Evolutionary conservation across 208 protist species (phyloP), one percentile per base, ranked within the genome.

Genomic region (Cochliopodium minus): DNA sequence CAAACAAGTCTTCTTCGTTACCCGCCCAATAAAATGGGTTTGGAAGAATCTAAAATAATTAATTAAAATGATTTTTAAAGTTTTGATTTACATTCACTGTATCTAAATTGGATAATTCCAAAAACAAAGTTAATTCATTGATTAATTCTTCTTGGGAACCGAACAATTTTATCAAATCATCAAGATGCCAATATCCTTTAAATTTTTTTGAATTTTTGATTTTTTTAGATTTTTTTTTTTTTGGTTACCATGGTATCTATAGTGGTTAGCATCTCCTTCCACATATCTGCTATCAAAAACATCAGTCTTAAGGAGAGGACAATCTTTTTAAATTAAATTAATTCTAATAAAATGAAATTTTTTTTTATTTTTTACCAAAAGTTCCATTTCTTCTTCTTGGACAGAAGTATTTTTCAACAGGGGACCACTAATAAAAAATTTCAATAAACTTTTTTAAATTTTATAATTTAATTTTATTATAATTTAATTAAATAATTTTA

Each of bases 1-100:
- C 10, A 4, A 46, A 20, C 10, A 59, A 7, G 9, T 28, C 29
- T 11, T 38, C 36, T 34, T 59, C 55, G 43, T 59, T 59, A 11
- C 55, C 55, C 9, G 42, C 23, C 55, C 55, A 59, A 42, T 56
- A 59, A 38, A 33, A 47, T 23, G 55, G 55, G 43, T 57, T 58
- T 23, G 55, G 55, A 4, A 59, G 43, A 11, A 49, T 56, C 6
- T 4, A 13, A 10, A 36, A 36, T 36, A 10, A 10, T 13, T 13
- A 36, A 10, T 36, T 10, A 10, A 36, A 36, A 10, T 4, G 10
- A 36, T 36, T 10, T 36, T 36, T 36, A 13, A 10, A 4, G 33
- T 13, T 13, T 36, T 36, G 33, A 13, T 36, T 10, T 10, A 36
- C 6, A 13, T 4, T 10, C 4, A 10, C 33, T 13, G 33, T 36